phyloP scores from a whole-genome alignment of 2,329 filamentous ascomycete genomes.

The Ascochyta rabiei region DNA sequence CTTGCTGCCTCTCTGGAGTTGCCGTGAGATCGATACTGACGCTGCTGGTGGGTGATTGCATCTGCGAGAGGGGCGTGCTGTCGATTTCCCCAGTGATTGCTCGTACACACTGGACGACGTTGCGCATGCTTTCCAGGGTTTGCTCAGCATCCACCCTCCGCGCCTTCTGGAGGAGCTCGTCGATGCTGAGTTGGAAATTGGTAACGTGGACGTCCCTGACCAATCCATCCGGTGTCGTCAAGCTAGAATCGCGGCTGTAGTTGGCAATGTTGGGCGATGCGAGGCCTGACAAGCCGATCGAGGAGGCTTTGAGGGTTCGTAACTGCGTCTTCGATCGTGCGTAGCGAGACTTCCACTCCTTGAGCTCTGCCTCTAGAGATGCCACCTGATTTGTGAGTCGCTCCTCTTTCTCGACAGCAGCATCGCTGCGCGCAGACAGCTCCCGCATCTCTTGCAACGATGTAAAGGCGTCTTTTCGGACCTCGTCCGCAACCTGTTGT shows the following conservation, averaged over 20 bases:
- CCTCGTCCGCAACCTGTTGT: conserved; percentile 82
- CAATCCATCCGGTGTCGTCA: conserved; percentile 74
- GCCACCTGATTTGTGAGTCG: conserved; percentile 76
- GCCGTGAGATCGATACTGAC: conserved; percentile 39
- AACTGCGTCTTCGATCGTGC: conserved; percentile 87
- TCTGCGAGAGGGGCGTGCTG: conserved; percentile 55
- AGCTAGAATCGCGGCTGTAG: conserved; percentile 68
- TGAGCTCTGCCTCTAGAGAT: conserved; percentile 79
- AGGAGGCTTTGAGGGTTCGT: conserved; percentile 79
- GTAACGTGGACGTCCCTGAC: conserved; percentile 93
- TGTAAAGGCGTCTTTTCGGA: conserved; percentile 79
- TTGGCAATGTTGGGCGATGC: conserved; percentile 65
- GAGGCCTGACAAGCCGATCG: conserved; percentile 73
- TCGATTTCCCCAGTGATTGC: conserved; percentile 82
- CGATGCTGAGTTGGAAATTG: conserved; percentile 91
- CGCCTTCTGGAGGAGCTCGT: conserved; percentile 82
- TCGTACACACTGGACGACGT: conserved; percentile 80
- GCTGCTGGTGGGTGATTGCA: conserved; percentile 46
- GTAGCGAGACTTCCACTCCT: conserved; percentile 90
- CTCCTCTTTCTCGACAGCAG: conserved; percentile 81
- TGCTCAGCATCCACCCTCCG: conserved; percentile 74
- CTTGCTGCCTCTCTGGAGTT: conserved; percentile 58
- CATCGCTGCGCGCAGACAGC: conserved; percentile 79
- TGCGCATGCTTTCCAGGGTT: conserved; percentile 85
- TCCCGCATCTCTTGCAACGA: conserved; percentile 89